phyloP scores from a whole-genome alignment of 768 basidiomycete species.

The Melanogaster broomeanus region DNA sequence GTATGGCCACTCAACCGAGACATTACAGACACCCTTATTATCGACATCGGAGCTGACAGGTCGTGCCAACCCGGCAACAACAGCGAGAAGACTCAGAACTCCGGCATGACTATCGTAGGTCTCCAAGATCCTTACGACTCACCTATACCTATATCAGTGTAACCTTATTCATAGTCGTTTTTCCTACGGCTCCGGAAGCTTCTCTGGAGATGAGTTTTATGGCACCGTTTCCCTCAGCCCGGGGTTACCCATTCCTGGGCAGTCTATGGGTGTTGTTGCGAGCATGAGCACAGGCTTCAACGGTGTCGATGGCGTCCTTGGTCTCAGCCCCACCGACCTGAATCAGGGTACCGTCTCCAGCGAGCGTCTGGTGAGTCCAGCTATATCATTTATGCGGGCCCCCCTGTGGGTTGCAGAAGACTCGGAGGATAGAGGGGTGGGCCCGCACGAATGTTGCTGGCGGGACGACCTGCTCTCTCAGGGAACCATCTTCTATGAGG shows the following conservation, averaged over 20 bases:
- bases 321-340: conserved; percentile 35
- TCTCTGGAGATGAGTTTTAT: conserved; percentile 2
- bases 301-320: conserved; percentile 41
- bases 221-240: conserved; percentile 1
- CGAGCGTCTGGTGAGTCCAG: conserved; percentile 13
- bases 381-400: too few relatives aligned
- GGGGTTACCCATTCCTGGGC: conserved; percentile 6
- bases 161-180: background rate
- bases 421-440: too few relatives aligned
- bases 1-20: background rate
- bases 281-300: conserved; percentile 20
- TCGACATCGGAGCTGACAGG: too few relatives aligned
- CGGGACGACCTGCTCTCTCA: conserved; percentile 33
- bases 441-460: too few relatives aligned
- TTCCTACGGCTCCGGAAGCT: conserved; percentile 3
- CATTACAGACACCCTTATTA: too few relatives aligned
- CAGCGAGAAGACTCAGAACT: too few relatives aligned
- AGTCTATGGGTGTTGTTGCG: conserved; percentile 39
- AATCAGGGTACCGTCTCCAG: conserved; percentile 26
- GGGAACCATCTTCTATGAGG: conserved; percentile 25
- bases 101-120: too few relatives aligned
- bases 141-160: too few relatives aligned
- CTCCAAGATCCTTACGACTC: too few relatives aligned
- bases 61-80: too few relatives aligned
- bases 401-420: too few relatives aligned